These are phyloP conservation scores for Curvularia verruculosa DNA, from an alignment of 2,329 filamentous ascomycete genomes.

Conservation along the genomic window DNA sequence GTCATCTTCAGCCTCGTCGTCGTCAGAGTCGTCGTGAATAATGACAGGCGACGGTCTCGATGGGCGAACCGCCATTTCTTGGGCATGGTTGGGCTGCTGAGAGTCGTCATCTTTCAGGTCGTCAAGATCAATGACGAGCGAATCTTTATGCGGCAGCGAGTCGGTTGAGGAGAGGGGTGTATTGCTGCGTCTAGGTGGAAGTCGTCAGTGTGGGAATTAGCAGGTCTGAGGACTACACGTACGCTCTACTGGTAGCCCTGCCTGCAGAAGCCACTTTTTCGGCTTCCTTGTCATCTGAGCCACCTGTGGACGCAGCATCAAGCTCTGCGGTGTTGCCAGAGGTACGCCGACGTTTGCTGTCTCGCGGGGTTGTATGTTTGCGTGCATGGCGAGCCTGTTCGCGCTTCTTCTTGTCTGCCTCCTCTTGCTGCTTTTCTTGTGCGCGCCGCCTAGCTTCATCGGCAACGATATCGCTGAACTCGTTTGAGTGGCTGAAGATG, in stretches of 20 bases:
- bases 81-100: conserved; percentile 3
- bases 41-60: conserved; percentile 14
- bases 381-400: conserved; percentile 9
- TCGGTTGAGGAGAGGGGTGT: conserved; percentile 28
- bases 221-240: conserved; percentile 4
- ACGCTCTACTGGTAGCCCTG: conserved; percentile 26
- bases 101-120: conserved; percentile 29
- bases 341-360: conserved; percentile 30
- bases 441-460: conserved; percentile 45
- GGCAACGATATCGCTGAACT: conserved; percentile 49
- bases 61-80: conserved; percentile 12
- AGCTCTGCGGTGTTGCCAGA: conserved; percentile 26
- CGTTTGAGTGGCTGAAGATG: conserved; percentile 54
- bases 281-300: conserved; percentile 1
- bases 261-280: conserved; percentile 1
- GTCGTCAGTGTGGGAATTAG: conserved; percentile 9
- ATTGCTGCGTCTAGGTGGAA: conserved; percentile 29
- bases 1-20: conserved; percentile 37
- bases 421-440: conserved; percentile 27
- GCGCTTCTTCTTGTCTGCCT: conserved; percentile 13
- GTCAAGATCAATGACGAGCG: conserved; percentile 35
- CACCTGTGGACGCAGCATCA: conserved; percentile 10
- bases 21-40: conserved; percentile 21
- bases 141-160: conserved; percentile 12
- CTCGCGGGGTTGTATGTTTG: conserved; percentile 21